Evolutionary conservation across 768 basidiomycete genomes (phyloP), one percentile per base, ranked within the genome.

Genomic region (Boletellus emodensis): DNA sequence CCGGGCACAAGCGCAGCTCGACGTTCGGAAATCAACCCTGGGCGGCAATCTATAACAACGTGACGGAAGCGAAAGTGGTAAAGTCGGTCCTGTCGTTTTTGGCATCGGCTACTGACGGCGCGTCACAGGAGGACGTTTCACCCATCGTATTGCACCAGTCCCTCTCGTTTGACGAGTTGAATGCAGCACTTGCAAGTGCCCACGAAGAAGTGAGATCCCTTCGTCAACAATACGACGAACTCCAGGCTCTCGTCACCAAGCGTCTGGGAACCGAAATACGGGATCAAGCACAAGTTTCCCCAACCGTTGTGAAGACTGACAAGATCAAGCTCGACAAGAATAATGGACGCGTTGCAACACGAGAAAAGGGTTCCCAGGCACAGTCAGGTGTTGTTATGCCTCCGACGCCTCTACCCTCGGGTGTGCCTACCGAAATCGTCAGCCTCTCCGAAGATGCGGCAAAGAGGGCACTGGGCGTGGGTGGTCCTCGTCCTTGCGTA

Each of bases 151-250:
- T 45, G 9, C 44, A 44, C 11, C 53, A 49, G 18, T 59, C 55
- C 0, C 54, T 69, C 40, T 62, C 59, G 4, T 55, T 69, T 10
- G 56, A 63, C 11, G 51, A 67, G 6, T 10, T 67, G 49, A 63
- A 65, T 12, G 32, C 46, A 13, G 66, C 61, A 1, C 58, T 67
- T 26, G 52, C 49, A 12, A 48, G 36, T 40, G 63, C 63, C 1
- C 58, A 56, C 1, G 55, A 57, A 15, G 67, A 67, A 45, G 61
- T 69, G 12, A 39, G 34, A 26, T 37, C 56, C 8, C 65, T 67
- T 20, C 65, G 61, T 13, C 55, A 43, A 24, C 52, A 52, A 48
- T 67, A 67, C 40, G 65, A 65, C 9, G 47, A 52, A n/a, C 63
- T 67, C 4, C 55, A 48, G 6, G 36, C 39, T 2, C 28, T 59